A percentile compares a stretch with the other conserved stretches of the same genome.
Conservation (phyloP, 1,284 basidiomycete genomes). For the Sutorius eximius region DNA sequence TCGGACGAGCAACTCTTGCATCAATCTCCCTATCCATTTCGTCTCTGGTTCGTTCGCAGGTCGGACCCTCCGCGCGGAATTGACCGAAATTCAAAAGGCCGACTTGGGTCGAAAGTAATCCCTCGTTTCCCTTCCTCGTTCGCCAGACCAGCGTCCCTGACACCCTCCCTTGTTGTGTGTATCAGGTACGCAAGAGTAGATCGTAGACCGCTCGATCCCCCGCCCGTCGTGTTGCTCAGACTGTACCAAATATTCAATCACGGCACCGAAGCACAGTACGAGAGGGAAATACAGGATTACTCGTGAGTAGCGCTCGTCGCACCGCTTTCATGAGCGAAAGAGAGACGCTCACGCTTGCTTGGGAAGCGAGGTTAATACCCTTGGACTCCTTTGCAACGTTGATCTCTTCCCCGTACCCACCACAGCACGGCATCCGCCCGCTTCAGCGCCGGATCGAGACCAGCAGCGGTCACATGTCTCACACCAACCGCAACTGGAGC, state of each 20-base stretch:
- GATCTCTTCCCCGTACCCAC: constrained; percentile 58
- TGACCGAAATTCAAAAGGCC: constrained; percentile 63
- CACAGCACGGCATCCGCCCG: constrained; percentile 6
- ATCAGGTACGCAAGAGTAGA: constrained; percentile 59
- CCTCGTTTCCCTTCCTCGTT: not conserved
- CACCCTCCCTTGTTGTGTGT: not conserved
- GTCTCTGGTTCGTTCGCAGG: constrained; percentile 59
- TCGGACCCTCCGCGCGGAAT: constrained; percentile 55
- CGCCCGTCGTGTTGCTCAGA: constrained; percentile 57
- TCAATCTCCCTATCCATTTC: constrained; percentile 52
- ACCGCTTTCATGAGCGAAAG: not conserved
- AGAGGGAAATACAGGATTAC: constrained; percentile 46
- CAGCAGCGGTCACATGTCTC: constrained; percentile 8
- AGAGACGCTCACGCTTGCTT: constrained; percentile 3
- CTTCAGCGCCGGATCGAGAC: constrained; percentile 2
- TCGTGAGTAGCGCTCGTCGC: constrained; percentile 38
- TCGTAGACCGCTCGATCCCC: constrained; percentile 62
- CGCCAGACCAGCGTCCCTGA: constrained; percentile 5
- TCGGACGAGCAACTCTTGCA: constrained; percentile 32
- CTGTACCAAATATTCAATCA: constrained; percentile 46
- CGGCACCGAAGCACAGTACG: constrained; percentile 41
- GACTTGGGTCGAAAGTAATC: constrained; percentile 63
- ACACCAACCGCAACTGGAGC: constrained; percentile 11
- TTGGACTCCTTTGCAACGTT: constrained; percentile 63
- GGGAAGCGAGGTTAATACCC: constrained; percentile 44